phyloP scores from a whole-genome alignment of 2,329 filamentous ascomycete genomes.

The Pseudogymnoascus sp. region DNA sequence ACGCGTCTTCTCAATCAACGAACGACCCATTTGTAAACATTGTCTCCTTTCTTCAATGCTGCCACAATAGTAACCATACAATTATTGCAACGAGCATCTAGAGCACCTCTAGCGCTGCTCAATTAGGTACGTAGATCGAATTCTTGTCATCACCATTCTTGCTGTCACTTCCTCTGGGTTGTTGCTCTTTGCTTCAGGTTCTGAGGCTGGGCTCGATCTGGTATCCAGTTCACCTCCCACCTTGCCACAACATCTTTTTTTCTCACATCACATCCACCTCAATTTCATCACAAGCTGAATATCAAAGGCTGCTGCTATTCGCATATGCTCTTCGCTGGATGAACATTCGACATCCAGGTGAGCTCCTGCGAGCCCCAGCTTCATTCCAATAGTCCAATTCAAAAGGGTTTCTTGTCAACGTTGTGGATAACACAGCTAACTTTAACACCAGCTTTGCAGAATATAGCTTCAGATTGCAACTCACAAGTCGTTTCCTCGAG shows the following conservation, averaged over 20 bases:
- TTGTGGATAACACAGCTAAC: not conserved
- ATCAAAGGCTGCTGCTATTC: not conserved
- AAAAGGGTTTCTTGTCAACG: not conserved
- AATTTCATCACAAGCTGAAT: not conserved
- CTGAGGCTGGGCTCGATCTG: not conserved
- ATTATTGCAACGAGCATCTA: constrained; percentile 9
- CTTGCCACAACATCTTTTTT: not conserved
- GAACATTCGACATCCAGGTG: not conserved
- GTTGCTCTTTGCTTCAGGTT: not conserved
- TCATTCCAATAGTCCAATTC: not conserved
- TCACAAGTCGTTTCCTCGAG: not conserved
- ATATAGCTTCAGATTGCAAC: not conserved
- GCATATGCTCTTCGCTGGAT: not conserved
- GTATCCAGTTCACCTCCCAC: not conserved
- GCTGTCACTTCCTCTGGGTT: not conserved
- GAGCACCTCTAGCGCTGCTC: constrained; percentile 14
- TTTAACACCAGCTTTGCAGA: not conserved
- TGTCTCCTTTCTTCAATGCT: not conserved
- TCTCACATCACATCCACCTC: not conserved
- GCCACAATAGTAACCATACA: not conserved
- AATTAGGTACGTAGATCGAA: not conserved
- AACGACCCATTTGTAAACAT: not conserved
- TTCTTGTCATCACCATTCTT: not conserved
- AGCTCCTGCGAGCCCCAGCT: not conserved
- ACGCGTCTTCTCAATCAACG: not conserved